Percentiles rank a stretch among this genome's conserved stretches.
Evolutionary conservation across 2,329 filamentous ascomycete species (phyloP).

Genomic region (Ceratocystis eucalypticola): DNA sequence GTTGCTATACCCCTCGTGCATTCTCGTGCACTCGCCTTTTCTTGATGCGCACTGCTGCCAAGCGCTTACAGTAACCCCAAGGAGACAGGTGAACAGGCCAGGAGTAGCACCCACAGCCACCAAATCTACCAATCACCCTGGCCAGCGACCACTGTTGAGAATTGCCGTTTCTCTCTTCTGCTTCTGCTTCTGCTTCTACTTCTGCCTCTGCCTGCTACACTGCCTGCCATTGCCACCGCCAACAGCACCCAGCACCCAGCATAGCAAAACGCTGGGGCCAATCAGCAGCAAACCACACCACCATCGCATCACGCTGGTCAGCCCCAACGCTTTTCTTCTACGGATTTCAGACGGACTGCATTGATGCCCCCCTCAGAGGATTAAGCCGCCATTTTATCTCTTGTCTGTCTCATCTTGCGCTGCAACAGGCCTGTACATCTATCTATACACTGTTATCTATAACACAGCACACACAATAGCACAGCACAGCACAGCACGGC

Average conservation of each 20-base stretch:
- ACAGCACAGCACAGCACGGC: too few species aligned
- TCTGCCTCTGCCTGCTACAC: not conserved
- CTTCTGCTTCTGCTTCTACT: not conserved
- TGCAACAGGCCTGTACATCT: not conserved
- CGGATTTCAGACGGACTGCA: not conserved
- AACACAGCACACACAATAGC: too few species aligned
- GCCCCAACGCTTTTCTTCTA: not conserved
- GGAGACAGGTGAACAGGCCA: conserved; percentile 3
- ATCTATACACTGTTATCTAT: too few species aligned
- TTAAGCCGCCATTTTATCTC: not conserved
- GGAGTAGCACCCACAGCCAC: not conserved
- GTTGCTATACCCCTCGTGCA: not conserved
- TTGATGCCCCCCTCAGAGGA: not conserved
- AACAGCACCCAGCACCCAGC: not conserved
- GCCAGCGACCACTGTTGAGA: not conserved
- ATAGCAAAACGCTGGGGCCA: not conserved
- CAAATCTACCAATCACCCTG: not conserved
- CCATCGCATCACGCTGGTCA: not conserved
- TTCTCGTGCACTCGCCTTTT: not conserved
- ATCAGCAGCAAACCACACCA: not conserved
- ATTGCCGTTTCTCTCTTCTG: not conserved
- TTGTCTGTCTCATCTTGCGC: too few species aligned
- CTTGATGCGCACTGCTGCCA: conserved; percentile 15
- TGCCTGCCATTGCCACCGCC: not conserved
- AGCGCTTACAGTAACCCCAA: conserved; percentile 18